Percentiles rank a stretch among this genome's conserved stretches.
These are phyloP conservation scores for Pseudozyma thailandica DNA, from an alignment of 1,284 basidiomycete species.

Conservation along the genomic window DNA sequence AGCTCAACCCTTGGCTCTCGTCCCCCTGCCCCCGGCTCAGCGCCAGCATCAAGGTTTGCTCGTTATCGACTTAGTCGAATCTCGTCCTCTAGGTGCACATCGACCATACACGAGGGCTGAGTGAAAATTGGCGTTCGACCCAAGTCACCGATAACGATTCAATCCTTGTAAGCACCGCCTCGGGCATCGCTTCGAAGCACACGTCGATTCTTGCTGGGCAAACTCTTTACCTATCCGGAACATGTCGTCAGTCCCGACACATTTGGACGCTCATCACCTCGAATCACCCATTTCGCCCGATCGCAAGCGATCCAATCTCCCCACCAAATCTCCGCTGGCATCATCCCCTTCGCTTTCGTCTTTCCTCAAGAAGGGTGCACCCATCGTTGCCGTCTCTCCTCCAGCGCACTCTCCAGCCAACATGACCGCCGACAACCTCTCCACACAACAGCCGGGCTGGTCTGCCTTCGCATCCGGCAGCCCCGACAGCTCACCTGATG, in stretches of 20 bases:
- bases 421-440: constrained; percentile 15
- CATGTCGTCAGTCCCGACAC: constrained; percentile 29
- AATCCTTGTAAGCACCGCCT: neutral
- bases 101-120: neutral
- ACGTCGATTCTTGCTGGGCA: neutral
- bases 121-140: too few species aligned
- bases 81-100: neutral
- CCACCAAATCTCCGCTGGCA: constrained; percentile 17
- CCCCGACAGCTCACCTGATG: constrained; percentile 41
- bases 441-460: constrained; percentile 19
- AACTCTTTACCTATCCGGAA: constrained; percentile 1
- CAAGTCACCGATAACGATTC: neutral
- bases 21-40: too few species aligned
- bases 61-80: neutral
- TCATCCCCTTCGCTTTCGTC: constrained; percentile 41
- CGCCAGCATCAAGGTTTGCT: neutral
- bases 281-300: constrained; percentile 8
- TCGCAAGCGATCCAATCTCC: constrained; percentile 9
- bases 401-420: constrained; percentile 18
- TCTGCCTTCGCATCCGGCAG: constrained; percentile 24
- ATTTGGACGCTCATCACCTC: constrained; percentile 10
- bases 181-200: neutral
- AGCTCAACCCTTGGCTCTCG: neutral
- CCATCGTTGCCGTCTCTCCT: constrained; percentile 49
- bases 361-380: constrained; percentile 45